Evolutionary conservation across 2,329 filamentous ascomycete genomes (phyloP).

Genomic region (Claviceps monticola): DNA sequence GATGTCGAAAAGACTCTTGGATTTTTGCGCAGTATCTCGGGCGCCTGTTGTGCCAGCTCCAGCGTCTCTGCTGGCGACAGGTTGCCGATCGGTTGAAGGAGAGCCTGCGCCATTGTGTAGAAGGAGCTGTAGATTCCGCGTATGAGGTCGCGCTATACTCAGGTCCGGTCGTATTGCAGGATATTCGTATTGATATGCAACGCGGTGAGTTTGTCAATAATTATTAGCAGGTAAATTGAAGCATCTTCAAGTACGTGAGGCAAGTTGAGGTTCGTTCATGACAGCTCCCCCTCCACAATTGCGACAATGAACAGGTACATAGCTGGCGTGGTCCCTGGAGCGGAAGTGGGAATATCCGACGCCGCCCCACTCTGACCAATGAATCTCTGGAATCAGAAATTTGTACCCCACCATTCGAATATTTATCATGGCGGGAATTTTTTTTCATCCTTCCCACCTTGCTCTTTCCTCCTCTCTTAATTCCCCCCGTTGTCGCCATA

Average conservation of each 20-base stretch:
- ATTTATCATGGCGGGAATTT: neutral
- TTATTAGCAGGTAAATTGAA: neutral
- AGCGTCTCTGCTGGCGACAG: conserved; percentile 42
- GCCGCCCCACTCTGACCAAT: conserved; percentile 2
- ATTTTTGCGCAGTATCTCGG: conserved; percentile 38
- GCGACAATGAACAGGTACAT: neutral
- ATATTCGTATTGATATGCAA: neutral
- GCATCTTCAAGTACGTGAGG: neutral
- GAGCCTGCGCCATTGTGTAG: conserved; percentile 32
- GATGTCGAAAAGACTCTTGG: conserved; percentile 42
- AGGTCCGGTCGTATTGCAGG: neutral
- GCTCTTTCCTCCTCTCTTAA: neutral
- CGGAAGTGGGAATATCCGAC: conserved; percentile 5
- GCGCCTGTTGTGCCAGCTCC: conserved; percentile 47
- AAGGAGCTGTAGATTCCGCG: neutral
- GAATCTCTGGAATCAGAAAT: neutral
- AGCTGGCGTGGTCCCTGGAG: neutral
- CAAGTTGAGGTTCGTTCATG: neutral
- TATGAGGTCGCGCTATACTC: neutral
- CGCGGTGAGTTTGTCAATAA: neutral
- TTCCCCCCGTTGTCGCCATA: neutral
- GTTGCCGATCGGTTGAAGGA: conserved; percentile 42
- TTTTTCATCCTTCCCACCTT: neutral
- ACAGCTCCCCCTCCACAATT: neutral
- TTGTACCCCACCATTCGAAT: neutral